Evolutionary conservation across 257 asterid genomes (phyloP), one percentile per base, ranked within the genome.

Genomic region (Mentha longifolia): DNA sequence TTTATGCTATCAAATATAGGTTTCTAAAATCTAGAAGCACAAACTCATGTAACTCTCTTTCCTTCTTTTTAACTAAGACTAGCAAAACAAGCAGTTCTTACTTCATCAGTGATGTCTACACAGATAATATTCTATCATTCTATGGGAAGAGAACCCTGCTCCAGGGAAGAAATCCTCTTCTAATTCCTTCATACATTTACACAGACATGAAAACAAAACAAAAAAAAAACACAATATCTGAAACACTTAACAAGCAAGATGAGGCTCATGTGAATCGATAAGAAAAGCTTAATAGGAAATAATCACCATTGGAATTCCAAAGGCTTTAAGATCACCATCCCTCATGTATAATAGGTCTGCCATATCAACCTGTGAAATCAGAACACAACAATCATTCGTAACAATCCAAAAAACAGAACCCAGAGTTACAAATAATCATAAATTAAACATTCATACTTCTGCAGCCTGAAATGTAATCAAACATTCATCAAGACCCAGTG

Each of bases 251-350:
- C 51, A 61, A 58, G 46, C 22, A 37, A 64, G 50, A 19, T 4
- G 37, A 39, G 67, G 20, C 10, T 54, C 69, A 67, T 42, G 35
- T 13, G 37, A 16, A 35, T 37, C 13, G 51, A n/a, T 37, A 43
- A 45, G 67, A 50, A 61, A 61, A 70, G 49, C 30, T 68, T 20
- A 41, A 41, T 30, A 50, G 15, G 61, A 11, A 79, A 66, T 45
- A 73, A 82, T 78, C 68, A 95, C 99, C 99, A 95, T 95, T 57
- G 99, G 99, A 70, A 95, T 88, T 81, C 98, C 98, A 86, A 95
- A 66, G 63, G 96, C 97, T 85, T 92, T 92, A 54, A 95, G 97
- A 84, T 95, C 98, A 47, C 89, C 99, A 79, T 92, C 99, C 16
- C 87, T 84, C 99, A 95, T 95, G 84, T 95, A 97, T 69, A 88